Evolutionary conservation across 208 protist genomes (phyloP), one percentile per base, ranked within the genome.

Genomic region (Porcisia deanei): DNA sequence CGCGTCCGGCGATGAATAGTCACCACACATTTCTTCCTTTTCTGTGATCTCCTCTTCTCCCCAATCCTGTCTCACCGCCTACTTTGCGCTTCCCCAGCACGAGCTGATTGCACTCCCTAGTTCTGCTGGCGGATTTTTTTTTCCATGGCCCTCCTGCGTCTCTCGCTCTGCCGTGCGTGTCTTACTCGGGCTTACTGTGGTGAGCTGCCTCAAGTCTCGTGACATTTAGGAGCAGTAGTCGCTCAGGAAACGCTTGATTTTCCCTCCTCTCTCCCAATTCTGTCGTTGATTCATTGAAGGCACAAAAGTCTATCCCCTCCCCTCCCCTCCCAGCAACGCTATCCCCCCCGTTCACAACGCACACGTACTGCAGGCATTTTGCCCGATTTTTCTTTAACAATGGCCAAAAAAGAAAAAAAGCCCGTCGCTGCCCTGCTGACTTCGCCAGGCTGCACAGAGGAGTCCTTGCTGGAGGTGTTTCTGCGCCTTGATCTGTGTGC

Each of bases 361-460:
- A 37, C 6, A 41, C 45, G 25, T 47, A 57, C 8, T 59, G 39
- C 61, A 43, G 37, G 49, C 49, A 47, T 49, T 25, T 70, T 20
- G 63, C 41, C 20, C 22, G 41, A 18, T 14, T 25, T 9, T n/a
- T 14, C 64, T 57, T 34, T 59, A 6, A 8, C 22, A 41, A 82
- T 82, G 78, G 45, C 78, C 39, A 82, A 82, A 39, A 59, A 58
- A 20, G 78, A 75, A 57, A 82, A 77, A 58, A 82, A 75, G 43
- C n/a, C 45, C 58, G 65, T 58, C 57, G 20, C 52, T 22, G 30
- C 72, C 47, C 43, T 57, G 43, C 45, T 71, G 30, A 37, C 47
- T 20, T 3, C 57, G 55, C 65, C 78, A 10, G 63, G 54, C 18
- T 66, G 77, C 58, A 73, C 78, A 1, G 68, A 77, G 7, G 63